Evolutionary conservation across 2,329 filamentous ascomycete genomes (phyloP).

Genomic region (Cercospora nicotianae): DNA sequence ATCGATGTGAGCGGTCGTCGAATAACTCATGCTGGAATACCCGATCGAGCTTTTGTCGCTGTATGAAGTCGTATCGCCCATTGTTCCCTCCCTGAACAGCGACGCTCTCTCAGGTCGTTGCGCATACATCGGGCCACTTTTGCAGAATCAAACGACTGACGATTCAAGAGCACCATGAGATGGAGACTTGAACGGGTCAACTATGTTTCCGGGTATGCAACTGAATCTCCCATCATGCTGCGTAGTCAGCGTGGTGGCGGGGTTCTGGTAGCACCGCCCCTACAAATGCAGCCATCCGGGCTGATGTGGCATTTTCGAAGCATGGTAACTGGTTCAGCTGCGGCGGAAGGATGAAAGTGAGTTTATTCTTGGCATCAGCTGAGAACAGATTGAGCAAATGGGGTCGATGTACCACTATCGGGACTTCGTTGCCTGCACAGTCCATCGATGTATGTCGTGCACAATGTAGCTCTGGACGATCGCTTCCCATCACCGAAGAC

Average conservation of each 20-base stretch:
- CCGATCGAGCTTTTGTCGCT: neutral
- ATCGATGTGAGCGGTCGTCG: neutral
- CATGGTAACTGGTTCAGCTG: neutral
- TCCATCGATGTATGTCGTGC: neutral
- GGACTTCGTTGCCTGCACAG: neutral
- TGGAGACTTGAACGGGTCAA: neutral
- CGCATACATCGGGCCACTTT: neutral
- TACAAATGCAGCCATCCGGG: neutral
- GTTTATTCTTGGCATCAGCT: neutral
- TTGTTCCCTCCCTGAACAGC: neutral
- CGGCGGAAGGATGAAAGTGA: neutral
- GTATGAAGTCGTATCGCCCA: neutral
- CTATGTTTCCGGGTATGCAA: neutral
- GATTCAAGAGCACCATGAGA: neutral
- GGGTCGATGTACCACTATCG: neutral
- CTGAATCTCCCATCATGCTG: neutral
- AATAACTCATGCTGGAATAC: neutral
- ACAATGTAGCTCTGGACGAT: neutral
- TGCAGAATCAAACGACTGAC: neutral
- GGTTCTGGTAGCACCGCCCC: neutral
- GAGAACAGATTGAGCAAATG: neutral
- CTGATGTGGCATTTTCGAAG: neutral
- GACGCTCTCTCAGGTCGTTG: neutral
- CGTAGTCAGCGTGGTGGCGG: neutral
- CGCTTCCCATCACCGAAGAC: neutral